Conservation (phyloP, 305 asterid species). For the Solanum hybrid region DNA sequence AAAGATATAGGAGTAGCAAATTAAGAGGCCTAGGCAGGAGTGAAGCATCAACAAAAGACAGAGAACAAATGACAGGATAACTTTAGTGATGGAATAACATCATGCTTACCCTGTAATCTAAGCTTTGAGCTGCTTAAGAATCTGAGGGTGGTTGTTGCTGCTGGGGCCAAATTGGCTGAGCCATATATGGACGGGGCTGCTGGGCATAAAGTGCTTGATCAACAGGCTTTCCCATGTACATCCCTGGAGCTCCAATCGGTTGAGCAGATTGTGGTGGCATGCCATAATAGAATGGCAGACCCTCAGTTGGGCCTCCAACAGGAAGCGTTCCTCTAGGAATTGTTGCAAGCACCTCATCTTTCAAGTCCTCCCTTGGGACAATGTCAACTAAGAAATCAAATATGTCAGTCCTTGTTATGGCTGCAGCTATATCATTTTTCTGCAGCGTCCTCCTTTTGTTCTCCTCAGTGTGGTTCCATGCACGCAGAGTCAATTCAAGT, state of each 20-base stretch:
- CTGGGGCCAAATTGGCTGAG: conserved; percentile 85
- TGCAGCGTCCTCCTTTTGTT: conserved; percentile 94
- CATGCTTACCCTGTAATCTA: not conserved
- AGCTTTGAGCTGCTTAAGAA: conserved; percentile 40
- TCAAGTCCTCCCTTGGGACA: conserved; percentile 90
- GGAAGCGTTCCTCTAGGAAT: conserved; percentile 76
- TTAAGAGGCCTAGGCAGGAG: not conserved
- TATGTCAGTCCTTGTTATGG: conserved; percentile 85
- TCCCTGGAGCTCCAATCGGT: conserved; percentile 54
- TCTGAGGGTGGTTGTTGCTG: conserved; percentile 55
- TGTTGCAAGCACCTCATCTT: conserved; percentile 86
- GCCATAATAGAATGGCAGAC: conserved; percentile 66
- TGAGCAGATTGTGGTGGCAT: conserved; percentile 61
- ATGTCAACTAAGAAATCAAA: conserved; percentile 93
- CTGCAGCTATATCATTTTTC: conserved; percentile 92
- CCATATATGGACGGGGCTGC: conserved; percentile 74
- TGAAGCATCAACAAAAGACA: not conserved
- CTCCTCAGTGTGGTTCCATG: conserved; percentile 97
- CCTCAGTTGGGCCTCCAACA: conserved; percentile 73
- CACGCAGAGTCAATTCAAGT: conserved; percentile 79
- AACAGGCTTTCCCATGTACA: conserved; percentile 78
- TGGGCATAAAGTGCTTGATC: conserved; percentile 70
- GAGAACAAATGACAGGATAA: not conserved
- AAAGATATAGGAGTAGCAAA: not conserved
- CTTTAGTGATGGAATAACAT: not conserved